Base-by-base conservation (phyloP, 441 rosid genomes). In the Pelargonium fulgidum region DNA sequence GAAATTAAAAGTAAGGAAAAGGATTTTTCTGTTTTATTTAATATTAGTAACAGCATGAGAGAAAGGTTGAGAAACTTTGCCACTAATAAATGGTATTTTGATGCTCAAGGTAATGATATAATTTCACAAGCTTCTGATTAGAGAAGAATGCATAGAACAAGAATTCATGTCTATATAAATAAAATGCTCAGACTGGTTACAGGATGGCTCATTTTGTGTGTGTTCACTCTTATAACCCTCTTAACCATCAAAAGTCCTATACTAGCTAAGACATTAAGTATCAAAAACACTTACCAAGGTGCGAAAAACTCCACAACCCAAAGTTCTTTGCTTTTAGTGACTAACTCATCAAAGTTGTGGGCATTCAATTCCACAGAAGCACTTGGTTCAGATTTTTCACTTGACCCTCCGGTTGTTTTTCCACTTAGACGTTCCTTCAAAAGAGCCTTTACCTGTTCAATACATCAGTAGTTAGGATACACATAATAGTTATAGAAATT, bases 231-330 rank as follows among this genome's bases (percentile, higher is more conserved):
- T 29, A 70, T 45, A 48, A 20, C 14, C n/a, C 33, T 29, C 17
- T 42, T 12, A 4, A 13, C 0, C 24, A 9, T 65, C 26, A 65
- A 62, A 16, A 64, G 26, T 68, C 54, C 61, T 7, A 16, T 50
- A 65, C 22, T 36, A 42, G 50, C 11, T 22, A 7, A 20, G 64
- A 47, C 29, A 58, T 59, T 14, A 54, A 50, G 22, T 56, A 45
- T 16, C 47, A 59, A 64, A 62, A 33, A 62, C 29, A 77, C 92
- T 78, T 83, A 95, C 99, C 99, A 95, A 67, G 99, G 99, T 68
- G 99, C 98, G 64, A 92, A 95, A 75, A 92, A 95, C 81, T 95
- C 99, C 80, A 95, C 92, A 67, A 95, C 78, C 99, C 99, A 95
- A 64, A 90, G 95, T 19, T 92, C 99, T 81, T 86, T 92, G 78